These are phyloP conservation scores for Yamadazyma siamensis DNA, from an alignment of 1,139 yeast species.

Conservation along the genomic window DNA sequence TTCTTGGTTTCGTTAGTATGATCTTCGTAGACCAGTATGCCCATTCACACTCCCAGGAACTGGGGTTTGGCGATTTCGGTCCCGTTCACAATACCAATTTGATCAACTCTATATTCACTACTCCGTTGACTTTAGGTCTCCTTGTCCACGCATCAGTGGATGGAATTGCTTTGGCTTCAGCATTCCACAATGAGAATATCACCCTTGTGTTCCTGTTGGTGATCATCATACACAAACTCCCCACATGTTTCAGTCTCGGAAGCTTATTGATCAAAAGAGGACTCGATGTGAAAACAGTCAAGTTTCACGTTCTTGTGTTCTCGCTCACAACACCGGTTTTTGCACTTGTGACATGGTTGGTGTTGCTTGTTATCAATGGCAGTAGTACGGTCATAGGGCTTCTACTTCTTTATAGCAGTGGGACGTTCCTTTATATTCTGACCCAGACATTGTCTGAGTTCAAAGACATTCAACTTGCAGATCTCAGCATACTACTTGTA, in stretches of 20 bases:
- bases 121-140: slow-evolving; percentile 57
- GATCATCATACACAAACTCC: slow-evolving; percentile 68
- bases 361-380: slow-evolving; percentile 28
- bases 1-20: slow-evolving; percentile 13
- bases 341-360: slow-evolving; percentile 44
- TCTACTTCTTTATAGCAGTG: slow-evolving; percentile 61
- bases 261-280: slow-evolving; percentile 50
- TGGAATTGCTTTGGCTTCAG: slow-evolving; percentile 72
- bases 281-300: slow-evolving; percentile 25
- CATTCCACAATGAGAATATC: slow-evolving; percentile 44
- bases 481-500: slow-evolving; percentile 5
- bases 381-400: slow-evolving; percentile 46
- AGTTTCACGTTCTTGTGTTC: slow-evolving; percentile 43
- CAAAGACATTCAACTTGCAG: slow-evolving; percentile 4
- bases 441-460: slow-evolving; percentile 33
- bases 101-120: slow-evolving; percentile 20
- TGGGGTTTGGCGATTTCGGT: slow-evolving; percentile 7
- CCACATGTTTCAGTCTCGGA: slow-evolving; percentile 69
- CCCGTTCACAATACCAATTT: slow-evolving; percentile 5
- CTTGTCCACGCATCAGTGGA: slow-evolving; percentile 68
- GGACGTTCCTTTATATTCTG: slow-evolving; percentile 71
- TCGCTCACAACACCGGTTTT: slow-evolving; percentile 53
- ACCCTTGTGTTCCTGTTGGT: slow-evolving; percentile 55
- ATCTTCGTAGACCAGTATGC: slow-evolving; percentile 10
- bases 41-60: slow-evolving; percentile 2